These are phyloP conservation scores for Lunasporangiospora selenospora DNA, from an alignment of 192 early-diverging fungal genomes.

Conservation along the genomic window DNA sequence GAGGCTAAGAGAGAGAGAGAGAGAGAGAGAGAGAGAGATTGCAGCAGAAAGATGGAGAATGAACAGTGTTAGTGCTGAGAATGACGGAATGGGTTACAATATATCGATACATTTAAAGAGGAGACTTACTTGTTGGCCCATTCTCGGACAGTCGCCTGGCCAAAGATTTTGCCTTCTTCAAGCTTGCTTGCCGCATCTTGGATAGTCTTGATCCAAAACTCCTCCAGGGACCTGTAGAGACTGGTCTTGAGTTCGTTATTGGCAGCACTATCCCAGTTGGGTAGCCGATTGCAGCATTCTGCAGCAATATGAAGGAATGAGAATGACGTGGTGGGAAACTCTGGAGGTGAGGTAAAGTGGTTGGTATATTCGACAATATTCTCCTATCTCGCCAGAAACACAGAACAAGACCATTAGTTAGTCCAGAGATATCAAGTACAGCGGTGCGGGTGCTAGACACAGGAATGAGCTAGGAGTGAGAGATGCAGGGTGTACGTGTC, in stretches of 20 bases:
- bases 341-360: constrained; percentile 79
- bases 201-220: constrained; percentile 81
- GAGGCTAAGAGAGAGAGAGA: constrained; percentile 45
- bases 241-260: constrained; percentile 73
- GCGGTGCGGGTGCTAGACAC: constrained; percentile 24
- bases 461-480: constrained; percentile 58
- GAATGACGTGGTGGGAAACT: constrained; percentile 81
- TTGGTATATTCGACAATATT: constrained; percentile 76
- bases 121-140: constrained; percentile 79
- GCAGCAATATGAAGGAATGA: constrained; percentile 83
- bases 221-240: constrained; percentile 73
- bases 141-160: constrained; percentile 75
- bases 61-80: not conserved
- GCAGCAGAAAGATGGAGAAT: not conserved
- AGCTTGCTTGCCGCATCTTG: constrained; percentile 73
- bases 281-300: constrained; percentile 76
- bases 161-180: constrained; percentile 84
- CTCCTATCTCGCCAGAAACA: constrained; percentile 47
- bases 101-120: not conserved
- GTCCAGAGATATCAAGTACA: not conserved
- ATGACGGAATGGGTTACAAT: not conserved
- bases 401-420: constrained; percentile 3
- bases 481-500: not conserved
- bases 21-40: not conserved
- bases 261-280: constrained; percentile 74